Conservation (phyloP, 2,329 filamentous ascomycete genomes). For the Colletotrichum liaoningense region DNA sequence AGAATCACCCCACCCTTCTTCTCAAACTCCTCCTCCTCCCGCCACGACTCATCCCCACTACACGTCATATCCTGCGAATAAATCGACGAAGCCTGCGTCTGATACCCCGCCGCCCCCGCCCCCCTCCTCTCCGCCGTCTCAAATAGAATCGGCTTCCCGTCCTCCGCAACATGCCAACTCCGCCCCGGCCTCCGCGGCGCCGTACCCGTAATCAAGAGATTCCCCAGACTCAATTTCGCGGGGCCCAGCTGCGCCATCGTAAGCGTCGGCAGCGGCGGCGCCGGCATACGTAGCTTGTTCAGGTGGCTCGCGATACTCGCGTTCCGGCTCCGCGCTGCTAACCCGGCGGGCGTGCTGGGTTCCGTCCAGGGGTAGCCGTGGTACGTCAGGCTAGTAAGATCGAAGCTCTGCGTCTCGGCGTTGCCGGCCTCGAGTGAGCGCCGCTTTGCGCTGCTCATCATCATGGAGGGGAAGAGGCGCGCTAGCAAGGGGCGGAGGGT, state of each 20-base stretch:
- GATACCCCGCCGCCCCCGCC: background rate
- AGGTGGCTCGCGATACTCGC: slow-evolving; percentile 36
- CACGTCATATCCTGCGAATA: slow-evolving; percentile 21
- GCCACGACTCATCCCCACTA: background rate
- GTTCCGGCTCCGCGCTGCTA: slow-evolving; percentile 37
- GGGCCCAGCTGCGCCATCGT: slow-evolving; percentile 39
- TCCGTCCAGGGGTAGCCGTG: slow-evolving; percentile 46
- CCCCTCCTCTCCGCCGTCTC: slow-evolving; percentile 13
- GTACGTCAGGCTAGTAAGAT: slow-evolving; percentile 45
- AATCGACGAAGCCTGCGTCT: slow-evolving; percentile 22
- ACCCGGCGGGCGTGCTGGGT: slow-evolving; percentile 27
- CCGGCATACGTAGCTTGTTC: slow-evolving; percentile 26
- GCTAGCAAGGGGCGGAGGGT: slow-evolving; percentile 45
- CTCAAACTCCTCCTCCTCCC: background rate
- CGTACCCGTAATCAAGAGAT: slow-evolving; percentile 40
- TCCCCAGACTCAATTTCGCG: slow-evolving; percentile 43
- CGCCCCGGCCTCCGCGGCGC: slow-evolving; percentile 36
- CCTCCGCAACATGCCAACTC: slow-evolving; percentile 29
- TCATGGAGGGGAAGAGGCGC: slow-evolving; percentile 39
- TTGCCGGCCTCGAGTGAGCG: slow-evolving; percentile 16
- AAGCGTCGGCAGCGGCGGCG: slow-evolving; percentile 33
- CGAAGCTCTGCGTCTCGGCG: slow-evolving; percentile 38
- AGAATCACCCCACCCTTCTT: slow-evolving; percentile 32
- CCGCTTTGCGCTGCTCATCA: slow-evolving; percentile 37
- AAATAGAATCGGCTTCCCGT: slow-evolving; percentile 24